Percentiles rank a stretch among this genome's conserved stretches.
These are phyloP conservation scores for Strombidium stylifer DNA, from an alignment of 73 alveolate species.

Conservation along the genomic window DNA sequence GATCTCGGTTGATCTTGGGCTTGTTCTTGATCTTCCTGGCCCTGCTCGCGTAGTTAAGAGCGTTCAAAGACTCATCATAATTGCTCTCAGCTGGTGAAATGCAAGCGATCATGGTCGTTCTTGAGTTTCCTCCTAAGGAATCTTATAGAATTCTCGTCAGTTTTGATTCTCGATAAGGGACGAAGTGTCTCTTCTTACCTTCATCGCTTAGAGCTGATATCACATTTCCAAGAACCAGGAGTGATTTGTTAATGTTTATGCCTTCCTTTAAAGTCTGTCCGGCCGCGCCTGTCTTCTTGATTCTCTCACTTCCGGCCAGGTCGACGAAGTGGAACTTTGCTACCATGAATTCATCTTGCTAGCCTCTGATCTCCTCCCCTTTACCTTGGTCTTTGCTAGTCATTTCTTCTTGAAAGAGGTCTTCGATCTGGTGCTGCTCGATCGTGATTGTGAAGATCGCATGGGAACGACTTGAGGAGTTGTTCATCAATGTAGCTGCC, in stretches of 20 bases:
- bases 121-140: conserved; percentile 96
- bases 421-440: conserved; percentile 77
- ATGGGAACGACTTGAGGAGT: conserved; percentile 92
- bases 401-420: conserved; percentile 39
- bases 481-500: conserved; percentile 88
- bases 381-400: conserved; percentile 25
- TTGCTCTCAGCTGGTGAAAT: conserved; percentile 95
- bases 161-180: conserved; percentile 98
- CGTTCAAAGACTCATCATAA: conserved; percentile 93
- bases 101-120: conserved; percentile 96
- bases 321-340: conserved; percentile 97
- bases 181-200: conserved; percentile 73
- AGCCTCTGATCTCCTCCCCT: conserved; percentile 40
- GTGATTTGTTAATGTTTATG: conserved; percentile 89
- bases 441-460: conserved; percentile 92
- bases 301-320: conserved; percentile 98
- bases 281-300: conserved; percentile 87
- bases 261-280: conserved; percentile 91
- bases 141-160: conserved; percentile 97
- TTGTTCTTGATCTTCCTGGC: conserved; percentile 93
- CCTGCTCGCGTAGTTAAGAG: conserved; percentile 94
- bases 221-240: conserved; percentile 92
- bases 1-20: conserved; percentile 86
- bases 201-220: conserved; percentile 91
- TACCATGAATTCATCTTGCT: conserved; percentile 71